Conservation (phyloP, 139 green algal genomes). For the Volvox reticuliferus region DNA sequence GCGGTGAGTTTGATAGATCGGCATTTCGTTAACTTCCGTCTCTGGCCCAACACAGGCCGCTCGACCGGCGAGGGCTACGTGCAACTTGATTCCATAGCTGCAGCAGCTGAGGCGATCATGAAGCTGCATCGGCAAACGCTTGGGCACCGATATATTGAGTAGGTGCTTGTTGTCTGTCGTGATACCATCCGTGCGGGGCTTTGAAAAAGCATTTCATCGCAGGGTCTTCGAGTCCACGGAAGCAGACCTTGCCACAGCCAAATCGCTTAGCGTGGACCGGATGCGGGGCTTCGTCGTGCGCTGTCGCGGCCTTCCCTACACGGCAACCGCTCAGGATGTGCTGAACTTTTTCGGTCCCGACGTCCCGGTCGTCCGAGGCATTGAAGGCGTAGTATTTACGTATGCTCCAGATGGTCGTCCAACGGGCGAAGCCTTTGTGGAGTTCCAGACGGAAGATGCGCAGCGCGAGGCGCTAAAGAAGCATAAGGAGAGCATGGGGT, state of each 20-base stretch:
- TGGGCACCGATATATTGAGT: constrained; percentile 91
- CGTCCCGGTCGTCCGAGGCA: constrained; percentile 67
- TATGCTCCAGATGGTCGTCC: constrained; percentile 75
- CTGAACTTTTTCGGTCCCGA: constrained; percentile 76
- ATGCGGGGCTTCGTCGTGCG: constrained; percentile 77
- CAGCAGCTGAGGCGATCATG: constrained; percentile 68
- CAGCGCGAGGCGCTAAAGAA: constrained; percentile 72
- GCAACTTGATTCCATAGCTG: constrained; percentile 61
- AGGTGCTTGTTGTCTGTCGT: constrained; percentile 23
- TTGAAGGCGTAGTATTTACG: constrained; percentile 82
- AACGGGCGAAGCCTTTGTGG: constrained; percentile 91
- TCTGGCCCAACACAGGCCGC: constrained; percentile 17
- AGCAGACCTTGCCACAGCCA: constrained; percentile 66
- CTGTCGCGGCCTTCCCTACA: constrained; percentile 88
- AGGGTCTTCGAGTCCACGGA: constrained; percentile 77
- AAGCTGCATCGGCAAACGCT: constrained; percentile 80
- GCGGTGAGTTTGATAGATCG: neutral
- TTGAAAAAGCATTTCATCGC: neutral
- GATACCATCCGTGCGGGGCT: neutral
- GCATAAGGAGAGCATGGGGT: constrained; percentile 80
- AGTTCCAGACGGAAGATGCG: constrained; percentile 73
- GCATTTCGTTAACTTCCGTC: neutral
- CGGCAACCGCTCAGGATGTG: constrained; percentile 69
- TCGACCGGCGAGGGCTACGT: constrained; percentile 55
- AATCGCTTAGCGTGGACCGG: constrained; percentile 38